Conservation (phyloP, 176 grass and related monocot species). For the Raddia guianensis region DNA sequence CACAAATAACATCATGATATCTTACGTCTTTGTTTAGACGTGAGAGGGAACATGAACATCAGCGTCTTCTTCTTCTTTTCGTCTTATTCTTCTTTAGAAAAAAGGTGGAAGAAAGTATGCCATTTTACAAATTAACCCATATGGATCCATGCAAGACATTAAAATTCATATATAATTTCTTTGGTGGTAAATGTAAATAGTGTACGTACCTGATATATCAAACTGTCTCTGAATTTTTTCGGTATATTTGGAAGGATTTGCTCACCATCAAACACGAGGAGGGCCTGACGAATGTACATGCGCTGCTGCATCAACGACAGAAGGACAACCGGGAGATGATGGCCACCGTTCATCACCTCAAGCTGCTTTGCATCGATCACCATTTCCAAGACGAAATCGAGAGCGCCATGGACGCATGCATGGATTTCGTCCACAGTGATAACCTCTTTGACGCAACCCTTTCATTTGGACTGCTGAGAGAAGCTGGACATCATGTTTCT, state of each 20-base stretch:
- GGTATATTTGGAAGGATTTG: neutral
- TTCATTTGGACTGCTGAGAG: slow-evolving; percentile 45
- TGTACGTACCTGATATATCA: neutral
- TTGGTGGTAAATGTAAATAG: neutral
- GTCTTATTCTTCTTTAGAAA: too few species aligned
- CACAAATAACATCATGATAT: neutral
- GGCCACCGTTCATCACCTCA: slow-evolving; percentile 43
- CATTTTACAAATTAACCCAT: neutral
- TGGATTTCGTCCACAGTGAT: neutral
- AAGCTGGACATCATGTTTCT: slow-evolving; percentile 45
- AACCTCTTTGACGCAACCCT: slow-evolving; percentile 39
- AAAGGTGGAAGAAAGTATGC: neutral
- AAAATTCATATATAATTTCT: neutral
- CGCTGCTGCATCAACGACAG: neutral
- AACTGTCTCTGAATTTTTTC: neutral
- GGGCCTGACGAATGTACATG: slow-evolving; percentile 6
- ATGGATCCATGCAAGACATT: neutral
- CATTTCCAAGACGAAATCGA: slow-evolving; percentile 48
- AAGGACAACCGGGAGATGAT: slow-evolving; percentile 19
- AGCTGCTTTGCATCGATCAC: slow-evolving; percentile 52
- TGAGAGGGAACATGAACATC: neutral
- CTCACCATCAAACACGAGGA: neutral
- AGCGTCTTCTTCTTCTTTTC: neutral
- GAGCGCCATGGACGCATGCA: neutral
- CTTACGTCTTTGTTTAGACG: neutral